These are phyloP conservation scores for Pythium insidiosum DNA, from an alignment of 352 stramenopile genomes.

Conservation along the genomic window DNA sequence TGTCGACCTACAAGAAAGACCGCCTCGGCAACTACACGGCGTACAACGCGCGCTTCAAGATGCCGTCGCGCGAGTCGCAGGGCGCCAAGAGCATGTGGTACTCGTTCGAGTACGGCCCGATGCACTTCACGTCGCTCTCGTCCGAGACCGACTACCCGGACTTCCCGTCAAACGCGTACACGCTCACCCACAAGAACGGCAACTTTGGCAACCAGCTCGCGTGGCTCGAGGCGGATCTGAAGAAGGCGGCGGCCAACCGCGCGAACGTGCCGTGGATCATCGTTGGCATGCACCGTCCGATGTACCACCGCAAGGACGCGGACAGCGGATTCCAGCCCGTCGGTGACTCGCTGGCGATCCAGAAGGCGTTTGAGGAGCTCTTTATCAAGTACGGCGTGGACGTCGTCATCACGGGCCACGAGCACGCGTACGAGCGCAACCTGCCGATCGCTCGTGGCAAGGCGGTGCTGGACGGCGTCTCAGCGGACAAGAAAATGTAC, in stretches of 20 bases:
- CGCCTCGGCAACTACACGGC: slow-evolving; percentile 43
- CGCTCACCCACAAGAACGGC: slow-evolving; percentile 20
- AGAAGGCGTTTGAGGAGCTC: slow-evolving; percentile 70
- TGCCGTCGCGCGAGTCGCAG: slow-evolving; percentile 27
- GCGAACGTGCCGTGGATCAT: slow-evolving; percentile 59
- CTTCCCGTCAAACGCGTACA: slow-evolving; percentile 25
- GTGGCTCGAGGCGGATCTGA: slow-evolving; percentile 49
- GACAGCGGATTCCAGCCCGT: slow-evolving; percentile 10
- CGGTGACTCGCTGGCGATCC: slow-evolving; percentile 11
- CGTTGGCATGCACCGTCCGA: slow-evolving; percentile 59
- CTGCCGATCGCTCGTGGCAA: slow-evolving; percentile 40
- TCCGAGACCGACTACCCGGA: slow-evolving; percentile 42
- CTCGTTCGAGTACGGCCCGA: slow-evolving; percentile 29
- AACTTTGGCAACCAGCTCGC: slow-evolving; percentile 39
- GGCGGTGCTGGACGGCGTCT: slow-evolving; percentile 38
- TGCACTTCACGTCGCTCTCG: slow-evolving; percentile 58
- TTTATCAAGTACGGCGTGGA: slow-evolving; percentile 85
- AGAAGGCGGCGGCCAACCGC: slow-evolving; percentile 38
- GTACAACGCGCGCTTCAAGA: slow-evolving; percentile 34
- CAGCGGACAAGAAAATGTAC: slow-evolving; percentile 41
- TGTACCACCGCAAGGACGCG: slow-evolving; percentile 29
- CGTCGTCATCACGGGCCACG: slow-evolving; percentile 75
- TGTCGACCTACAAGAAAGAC: slow-evolving; percentile 21
- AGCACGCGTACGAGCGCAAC: slow-evolving; percentile 82
- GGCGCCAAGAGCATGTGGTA: slow-evolving; percentile 32